phyloP scores from a whole-genome alignment of 176 grass and related monocot species.

The Oryza punctata region DNA sequence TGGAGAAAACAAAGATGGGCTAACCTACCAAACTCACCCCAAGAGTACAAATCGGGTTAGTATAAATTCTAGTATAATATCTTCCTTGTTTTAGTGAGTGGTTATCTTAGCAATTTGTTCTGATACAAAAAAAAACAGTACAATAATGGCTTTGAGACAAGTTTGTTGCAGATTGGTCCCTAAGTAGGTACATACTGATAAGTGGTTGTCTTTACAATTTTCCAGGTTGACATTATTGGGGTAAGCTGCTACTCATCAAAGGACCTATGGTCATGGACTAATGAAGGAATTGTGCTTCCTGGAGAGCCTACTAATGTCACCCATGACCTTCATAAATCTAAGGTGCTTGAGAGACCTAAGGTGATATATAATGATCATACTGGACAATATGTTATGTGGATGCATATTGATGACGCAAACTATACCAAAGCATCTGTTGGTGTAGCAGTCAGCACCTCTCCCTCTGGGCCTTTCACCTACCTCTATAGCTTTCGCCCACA shows the following conservation, averaged over 20 bases:
- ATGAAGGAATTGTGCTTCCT: slow-evolving; percentile 81
- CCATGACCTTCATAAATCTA: slow-evolving; percentile 79
- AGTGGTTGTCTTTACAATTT: slow-evolving; percentile 25
- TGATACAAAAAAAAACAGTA: not conserved
- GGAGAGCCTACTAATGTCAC: slow-evolving; percentile 60
- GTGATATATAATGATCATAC: slow-evolving; percentile 81
- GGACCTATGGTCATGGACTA: slow-evolving; percentile 80
- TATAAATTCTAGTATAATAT: slow-evolving; percentile 32
- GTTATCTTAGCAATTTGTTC: not conserved
- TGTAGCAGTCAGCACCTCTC: slow-evolving; percentile 63
- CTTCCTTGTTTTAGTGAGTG: not conserved
- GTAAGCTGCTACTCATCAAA: slow-evolving; percentile 89
- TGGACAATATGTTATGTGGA: slow-evolving; percentile 88
- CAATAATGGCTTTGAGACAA: not conserved
- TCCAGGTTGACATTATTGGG: slow-evolving; percentile 89
- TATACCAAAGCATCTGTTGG: slow-evolving; percentile 89
- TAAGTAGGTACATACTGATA: not conserved
- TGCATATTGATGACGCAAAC: slow-evolving; percentile 85
- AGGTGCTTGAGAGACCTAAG: slow-evolving; percentile 93
- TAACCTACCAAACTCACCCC: slow-evolving; percentile 61
- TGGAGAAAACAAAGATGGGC: slow-evolving; percentile 89
- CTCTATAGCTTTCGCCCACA: slow-evolving; percentile 84
- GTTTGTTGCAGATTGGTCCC: not conserved
- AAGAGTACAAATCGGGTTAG: slow-evolving; percentile 62
- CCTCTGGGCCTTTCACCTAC: slow-evolving; percentile 78